Evolutionary conservation across 1,284 basidiomycete species (phyloP), one percentile per base, ranked within the genome.

Genomic region (Naganishia albida): DNA sequence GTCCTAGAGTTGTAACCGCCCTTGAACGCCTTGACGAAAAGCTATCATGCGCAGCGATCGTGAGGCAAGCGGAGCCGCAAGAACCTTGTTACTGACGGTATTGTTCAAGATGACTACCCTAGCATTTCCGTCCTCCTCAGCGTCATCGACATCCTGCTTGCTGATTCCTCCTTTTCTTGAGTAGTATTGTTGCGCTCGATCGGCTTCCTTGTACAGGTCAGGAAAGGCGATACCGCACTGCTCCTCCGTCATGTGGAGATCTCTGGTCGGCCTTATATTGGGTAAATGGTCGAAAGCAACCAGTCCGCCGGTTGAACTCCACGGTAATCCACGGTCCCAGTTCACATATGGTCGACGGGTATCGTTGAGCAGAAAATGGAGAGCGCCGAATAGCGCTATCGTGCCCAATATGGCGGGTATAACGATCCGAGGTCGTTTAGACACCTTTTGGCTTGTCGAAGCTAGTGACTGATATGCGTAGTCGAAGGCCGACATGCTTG

Each of bases 11-110:
- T 65, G 68, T 73, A 63, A 42, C 72, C 72, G 6, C 71, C 71
- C 8, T 70, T 66, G 66, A 72, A 78, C 1, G 65, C 67, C 65
- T 74, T 77, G 48, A 79, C 72, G 67, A 71, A 79, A 16, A 79
- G 71, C 74, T 76, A 55, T 7, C 15, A 16, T 57, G 18, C n/a
- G 15, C 25, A 3, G 16, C n/a, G 26, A 23, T 13, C 25, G 3
- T 42, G n/a, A 34, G 26, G 26, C 16, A 39, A 20, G 13, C 10
- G 18, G 20, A 18, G 50, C 10, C 48, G 38, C 7, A 51, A 13
- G 25, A 26, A 30, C 49, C 40, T 25, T 60, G n/a, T 8, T n/a
- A 67, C 72, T 18, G 38, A 77, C 77, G 52, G 73, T 67, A 64
- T 75, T 75, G 62, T 77, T 71, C 38, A 71, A 50, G 52, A 79